Evolutionary conservation across 179 eudicot genomes (phyloP).

Genomic region (Gypsophila paniculata): DNA sequence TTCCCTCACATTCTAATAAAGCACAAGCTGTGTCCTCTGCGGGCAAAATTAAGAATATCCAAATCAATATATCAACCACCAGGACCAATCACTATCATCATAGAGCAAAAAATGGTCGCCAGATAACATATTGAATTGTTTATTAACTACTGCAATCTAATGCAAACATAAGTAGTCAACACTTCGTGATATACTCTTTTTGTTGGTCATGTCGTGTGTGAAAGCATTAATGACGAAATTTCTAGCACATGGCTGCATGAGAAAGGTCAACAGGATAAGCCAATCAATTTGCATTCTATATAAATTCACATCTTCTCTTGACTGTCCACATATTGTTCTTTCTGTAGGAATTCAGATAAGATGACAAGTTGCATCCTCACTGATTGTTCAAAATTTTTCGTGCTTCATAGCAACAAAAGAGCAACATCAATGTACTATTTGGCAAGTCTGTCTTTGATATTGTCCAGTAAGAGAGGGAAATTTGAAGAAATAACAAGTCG

Average conservation of each 20-base stretch:
- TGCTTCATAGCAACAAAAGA: not conserved
- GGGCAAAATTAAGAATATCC: constrained; percentile 13
- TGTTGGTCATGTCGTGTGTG: not conserved
- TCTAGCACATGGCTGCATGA: not conserved
- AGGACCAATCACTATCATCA: not conserved
- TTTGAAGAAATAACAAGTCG: not conserved
- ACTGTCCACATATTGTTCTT: not conserved
- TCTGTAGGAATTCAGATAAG: not conserved
- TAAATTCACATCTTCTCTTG: not conserved
- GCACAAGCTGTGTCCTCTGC: constrained; percentile 41
- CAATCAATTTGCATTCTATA: not conserved
- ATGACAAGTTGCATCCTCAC: not conserved
- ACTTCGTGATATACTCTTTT: not conserved
- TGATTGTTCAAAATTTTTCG: not conserved
- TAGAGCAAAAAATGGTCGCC: not conserved
- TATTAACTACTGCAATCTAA: constrained; percentile 4
- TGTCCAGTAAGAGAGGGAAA: constrained; percentile 3
- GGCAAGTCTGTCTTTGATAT: not conserved
- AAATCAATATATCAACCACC: not conserved
- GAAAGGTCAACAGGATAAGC: not conserved
- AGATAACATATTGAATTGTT: constrained; percentile 12
- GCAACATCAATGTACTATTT: not conserved
- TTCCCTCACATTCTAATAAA: constrained; percentile 29
- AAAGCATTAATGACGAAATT: not conserved
- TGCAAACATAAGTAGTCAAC: constrained; percentile 1